phyloP scores from a whole-genome alignment of 352 stramenopile species.

The Phytophthora palmivora region DNA sequence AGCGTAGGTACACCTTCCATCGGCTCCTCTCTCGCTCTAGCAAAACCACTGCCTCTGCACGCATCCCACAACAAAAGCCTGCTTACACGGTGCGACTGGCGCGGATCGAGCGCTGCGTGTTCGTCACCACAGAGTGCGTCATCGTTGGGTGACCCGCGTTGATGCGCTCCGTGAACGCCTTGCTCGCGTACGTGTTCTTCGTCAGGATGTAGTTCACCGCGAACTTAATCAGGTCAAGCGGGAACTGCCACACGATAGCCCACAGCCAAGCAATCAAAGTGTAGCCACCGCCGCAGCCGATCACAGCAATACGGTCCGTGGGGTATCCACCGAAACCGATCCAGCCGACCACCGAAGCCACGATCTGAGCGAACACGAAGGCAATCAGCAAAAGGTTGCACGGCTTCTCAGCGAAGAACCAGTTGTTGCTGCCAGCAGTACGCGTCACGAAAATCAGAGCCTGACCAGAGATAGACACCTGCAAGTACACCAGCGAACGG shows the following conservation, averaged over 20 bases:
- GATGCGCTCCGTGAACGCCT: conserved; percentile 78
- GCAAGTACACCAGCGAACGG: conserved; percentile 71
- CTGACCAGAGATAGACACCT: conserved; percentile 80
- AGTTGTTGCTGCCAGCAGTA: conserved; percentile 77
- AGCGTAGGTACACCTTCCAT: conserved; percentile 22
- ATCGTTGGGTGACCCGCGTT: conserved; percentile 78
- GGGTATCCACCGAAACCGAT: conserved; percentile 76
- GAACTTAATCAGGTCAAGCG: conserved; percentile 83
- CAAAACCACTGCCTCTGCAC: conserved; percentile 12
- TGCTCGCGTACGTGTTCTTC: conserved; percentile 64
- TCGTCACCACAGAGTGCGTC: conserved; percentile 65
- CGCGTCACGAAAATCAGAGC: conserved; percentile 81
- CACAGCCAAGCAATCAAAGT: conserved; percentile 73
- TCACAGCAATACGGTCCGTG: conserved; percentile 66
- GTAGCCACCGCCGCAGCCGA: conserved; percentile 69
- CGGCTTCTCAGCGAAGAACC: conserved; percentile 77
- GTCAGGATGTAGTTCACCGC: conserved; percentile 69
- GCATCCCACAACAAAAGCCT: conserved; percentile 6
- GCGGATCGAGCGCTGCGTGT: conserved; percentile 68
- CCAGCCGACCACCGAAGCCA: conserved; percentile 70
- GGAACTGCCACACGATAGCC: conserved; percentile 75
- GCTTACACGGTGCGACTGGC: conserved; percentile 71
- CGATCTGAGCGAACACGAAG: conserved; percentile 75
- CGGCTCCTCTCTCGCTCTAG: conserved; percentile 13
- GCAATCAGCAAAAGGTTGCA: conserved; percentile 68